Conservation (phyloP, 2,329 filamentous ascomycete species). For the Ascomycota sp. region DNA sequence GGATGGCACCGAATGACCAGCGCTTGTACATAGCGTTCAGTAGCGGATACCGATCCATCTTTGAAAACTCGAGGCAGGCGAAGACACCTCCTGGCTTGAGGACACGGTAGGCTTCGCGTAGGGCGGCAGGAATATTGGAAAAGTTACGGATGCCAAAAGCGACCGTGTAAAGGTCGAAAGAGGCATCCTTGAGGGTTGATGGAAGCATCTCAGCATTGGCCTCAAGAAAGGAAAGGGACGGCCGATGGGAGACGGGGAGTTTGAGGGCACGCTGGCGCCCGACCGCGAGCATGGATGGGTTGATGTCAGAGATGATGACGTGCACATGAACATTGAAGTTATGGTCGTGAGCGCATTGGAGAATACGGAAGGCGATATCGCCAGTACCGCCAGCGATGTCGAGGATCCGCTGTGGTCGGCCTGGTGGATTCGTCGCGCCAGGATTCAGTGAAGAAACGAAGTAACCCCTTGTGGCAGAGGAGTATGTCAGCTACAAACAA, state of each 20-base stretch:
- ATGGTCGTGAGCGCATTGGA: conserved; percentile 75
- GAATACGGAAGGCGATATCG: conserved; percentile 92
- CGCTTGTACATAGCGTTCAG: conserved; percentile 80
- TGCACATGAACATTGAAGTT: conserved; percentile 51
- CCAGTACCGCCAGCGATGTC: conserved; percentile 94
- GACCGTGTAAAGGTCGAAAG: conserved; percentile 90
- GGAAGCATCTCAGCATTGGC: conserved; percentile 71
- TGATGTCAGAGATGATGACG: conserved; percentile 91
- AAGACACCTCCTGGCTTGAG: conserved; percentile 91
- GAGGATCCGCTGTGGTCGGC: conserved; percentile 49
- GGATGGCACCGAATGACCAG: conserved; percentile 91
- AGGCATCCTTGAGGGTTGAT: conserved; percentile 39
- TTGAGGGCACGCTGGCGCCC: conserved; percentile 56
- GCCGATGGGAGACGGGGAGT: conserved; percentile 32
- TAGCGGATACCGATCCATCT: conserved; percentile 52
- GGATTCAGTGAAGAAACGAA: conserved; percentile 87
- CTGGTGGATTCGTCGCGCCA: conserved; percentile 31
- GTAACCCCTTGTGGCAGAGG: conserved; percentile 38
- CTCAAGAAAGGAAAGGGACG: conserved; percentile 55
- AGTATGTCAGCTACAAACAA: too few relatives aligned
- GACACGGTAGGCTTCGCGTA: conserved; percentile 69
- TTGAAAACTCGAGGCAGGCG: conserved; percentile 88
- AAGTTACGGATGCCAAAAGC: conserved; percentile 97
- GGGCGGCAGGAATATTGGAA: conserved; percentile 67
- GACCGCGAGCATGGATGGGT: conserved; percentile 81